Base-by-base conservation (phyloP, 2,329 filamentous ascomycete genomes). In the Trichoderma lentiforme region DNA sequence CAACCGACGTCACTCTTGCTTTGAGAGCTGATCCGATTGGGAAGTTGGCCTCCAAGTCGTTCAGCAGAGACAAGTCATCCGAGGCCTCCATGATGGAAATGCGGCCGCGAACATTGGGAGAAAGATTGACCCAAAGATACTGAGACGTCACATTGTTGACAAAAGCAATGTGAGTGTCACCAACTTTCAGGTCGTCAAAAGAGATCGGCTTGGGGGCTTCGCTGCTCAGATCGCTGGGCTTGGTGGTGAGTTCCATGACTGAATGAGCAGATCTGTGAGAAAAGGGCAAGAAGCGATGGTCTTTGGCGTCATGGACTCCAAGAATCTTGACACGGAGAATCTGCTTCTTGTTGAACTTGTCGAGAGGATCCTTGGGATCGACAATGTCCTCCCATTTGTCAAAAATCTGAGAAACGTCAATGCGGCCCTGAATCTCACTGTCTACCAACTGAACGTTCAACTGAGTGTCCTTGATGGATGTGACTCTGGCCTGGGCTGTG, bases 401-500 rank as follows among this genome's bases (percentile, higher is more conserved):
- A 79, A 97, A 99, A 14, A 95, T 83, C 80, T 98, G 94, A 1
- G 96, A 97, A 6, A 96, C 89, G 78, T 98, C 95, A 73, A 99
- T 91, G 21, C 96, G 93, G n/a, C 95, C 96, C 79, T 97, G 93
- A 9, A 97, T 86, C 18, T 82, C 76, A 43, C 74, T 80, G 78
- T 97, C 93, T 57, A 93, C 92, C 65, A 98, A 86, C 75, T 93
- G 89, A 6, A 99, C 94, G 76, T 98, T 98, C 70, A 98, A 85
- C 80, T 99, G 96, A 0, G 95, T 98, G 63, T 91, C 91, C 81
- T 97, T 97, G 78, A 98, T 85, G 0, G 93, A 93, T n/a, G 89
- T 88, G 58, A 99, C 89, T 76, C 88, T 91, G 51, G 93, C 95
- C 78, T 93, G 94, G 8, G 91, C 90, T 61, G 92, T 80, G 75